phyloP scores from a whole-genome alignment of 2,329 filamentous ascomycete genomes.

The Xylariaceae sp. region DNA sequence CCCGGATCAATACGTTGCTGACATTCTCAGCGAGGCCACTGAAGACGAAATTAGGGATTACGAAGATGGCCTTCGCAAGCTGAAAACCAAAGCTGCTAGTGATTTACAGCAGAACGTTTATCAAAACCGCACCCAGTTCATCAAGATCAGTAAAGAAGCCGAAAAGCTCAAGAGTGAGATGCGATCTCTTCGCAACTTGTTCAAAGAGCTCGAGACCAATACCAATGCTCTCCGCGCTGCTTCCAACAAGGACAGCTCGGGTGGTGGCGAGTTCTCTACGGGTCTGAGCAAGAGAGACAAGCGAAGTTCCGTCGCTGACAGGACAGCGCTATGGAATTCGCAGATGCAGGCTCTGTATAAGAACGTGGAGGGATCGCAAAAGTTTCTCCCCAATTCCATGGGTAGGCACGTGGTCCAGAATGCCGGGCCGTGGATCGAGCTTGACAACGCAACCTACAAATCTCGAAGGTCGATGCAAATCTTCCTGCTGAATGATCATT shows the following conservation, averaged over 20 bases:
- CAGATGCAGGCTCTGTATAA: constrained; percentile 87
- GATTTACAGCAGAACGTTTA: constrained; percentile 95
- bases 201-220: constrained; percentile 85
- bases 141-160: constrained; percentile 98
- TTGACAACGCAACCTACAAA: constrained; percentile 97
- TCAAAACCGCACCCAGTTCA: constrained; percentile 96
- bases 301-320: constrained; percentile 78
- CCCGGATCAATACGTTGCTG: constrained; percentile 74
- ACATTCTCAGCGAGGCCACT: constrained; percentile 75
- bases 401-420: constrained; percentile 95
- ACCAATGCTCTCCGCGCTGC: constrained; percentile 61
- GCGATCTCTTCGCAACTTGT: constrained; percentile 82
- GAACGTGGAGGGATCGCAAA: constrained; percentile 95
- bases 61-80: constrained; percentile 68
- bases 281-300: constrained; percentile 69
- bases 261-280: constrained; percentile 48
- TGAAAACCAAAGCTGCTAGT: constrained; percentile 72
- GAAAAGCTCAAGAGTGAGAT: constrained; percentile 97
- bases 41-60: constrained; percentile 84
- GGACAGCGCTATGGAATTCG: constrained; percentile 63
- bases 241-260: constrained; percentile 50
- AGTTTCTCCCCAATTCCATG: constrained; percentile 84
- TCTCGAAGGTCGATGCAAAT: constrained; percentile 84
- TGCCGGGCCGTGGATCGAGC: constrained; percentile 88
- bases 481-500: constrained; percentile 89